Conservation (phyloP, 768 basidiomycete species). For the Pisolithus sp. region DNA sequence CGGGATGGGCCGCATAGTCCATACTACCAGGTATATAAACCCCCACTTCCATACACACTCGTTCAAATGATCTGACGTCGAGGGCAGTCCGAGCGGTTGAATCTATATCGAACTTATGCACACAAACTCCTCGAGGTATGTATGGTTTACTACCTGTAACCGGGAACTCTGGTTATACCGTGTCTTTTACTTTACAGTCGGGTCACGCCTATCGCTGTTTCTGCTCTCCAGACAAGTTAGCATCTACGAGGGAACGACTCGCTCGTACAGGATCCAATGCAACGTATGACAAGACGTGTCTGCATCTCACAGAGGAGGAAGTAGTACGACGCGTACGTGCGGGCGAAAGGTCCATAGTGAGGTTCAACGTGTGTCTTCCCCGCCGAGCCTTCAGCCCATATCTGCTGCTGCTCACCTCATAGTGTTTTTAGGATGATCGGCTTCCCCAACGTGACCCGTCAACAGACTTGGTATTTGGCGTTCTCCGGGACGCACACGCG, state of each 20-base stretch:
- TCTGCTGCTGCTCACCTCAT: neutral
- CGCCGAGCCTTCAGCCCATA: too few relatives aligned
- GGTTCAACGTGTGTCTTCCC: slow-evolving; percentile 68
- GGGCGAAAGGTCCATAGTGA: slow-evolving; percentile 75
- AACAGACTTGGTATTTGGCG: slow-evolving; percentile 71
- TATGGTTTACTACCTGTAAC: neutral
- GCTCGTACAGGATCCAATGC: slow-evolving; percentile 67
- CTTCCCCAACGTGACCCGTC: slow-evolving; percentile 46
- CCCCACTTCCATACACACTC: neutral
- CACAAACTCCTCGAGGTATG: slow-evolving; percentile 70
- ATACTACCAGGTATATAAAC: slow-evolving; percentile 69
- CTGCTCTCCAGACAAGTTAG: slow-evolving; percentile 70
- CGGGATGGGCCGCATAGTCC: slow-evolving; percentile 69
- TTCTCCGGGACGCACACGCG: slow-evolving; percentile 64
- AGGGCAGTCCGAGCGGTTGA: slow-evolving; percentile 76
- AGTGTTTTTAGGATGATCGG: slow-evolving; percentile 44
- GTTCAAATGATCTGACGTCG: slow-evolving; percentile 2
- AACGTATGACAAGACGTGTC: slow-evolving; percentile 85
- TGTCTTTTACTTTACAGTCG: slow-evolving; percentile 38
- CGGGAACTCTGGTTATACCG: too few relatives aligned
- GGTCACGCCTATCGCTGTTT: slow-evolving; percentile 95
- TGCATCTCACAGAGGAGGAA: slow-evolving; percentile 84
- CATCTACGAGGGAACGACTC: slow-evolving; percentile 60
- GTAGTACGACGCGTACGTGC: slow-evolving; percentile 64
- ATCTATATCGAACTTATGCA: slow-evolving; percentile 74